Percentiles rank a stretch among this genome's conserved stretches.
Conservation (phyloP, 371 early-diverging fungal species). For the Mortierella sp. region DNA sequence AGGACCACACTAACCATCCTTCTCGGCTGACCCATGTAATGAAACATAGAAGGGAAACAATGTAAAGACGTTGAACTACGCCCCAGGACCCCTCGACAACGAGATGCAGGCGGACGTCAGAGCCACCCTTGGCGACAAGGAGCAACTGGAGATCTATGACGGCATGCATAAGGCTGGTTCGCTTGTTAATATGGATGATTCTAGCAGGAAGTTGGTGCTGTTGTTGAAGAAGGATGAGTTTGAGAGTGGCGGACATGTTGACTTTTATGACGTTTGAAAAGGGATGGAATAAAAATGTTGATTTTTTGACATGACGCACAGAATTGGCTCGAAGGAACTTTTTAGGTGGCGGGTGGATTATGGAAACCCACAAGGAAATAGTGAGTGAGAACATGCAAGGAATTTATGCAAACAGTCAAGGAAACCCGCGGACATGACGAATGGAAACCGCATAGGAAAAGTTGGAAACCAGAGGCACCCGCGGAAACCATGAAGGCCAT, state of each 20-base stretch:
- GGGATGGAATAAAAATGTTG: not conserved
- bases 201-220: constrained; percentile 73
- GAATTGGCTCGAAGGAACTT: too few relatives aligned
- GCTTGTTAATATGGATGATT: constrained; percentile 80
- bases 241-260: constrained; percentile 85
- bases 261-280: constrained; percentile 76
- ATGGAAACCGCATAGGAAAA: too few relatives aligned
- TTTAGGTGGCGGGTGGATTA: too few relatives aligned
- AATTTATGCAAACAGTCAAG: not conserved
- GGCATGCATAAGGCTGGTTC: constrained; percentile 76
- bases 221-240: constrained; percentile 59
- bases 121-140: constrained; percentile 78
- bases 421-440: too few relatives aligned
- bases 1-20: not conserved
- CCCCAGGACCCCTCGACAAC: constrained; percentile 94
- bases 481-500: too few relatives aligned
- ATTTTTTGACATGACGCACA: not conserved
- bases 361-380: too few relatives aligned
- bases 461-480: too few relatives aligned
- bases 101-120: constrained; percentile 89
- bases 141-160: constrained; percentile 71
- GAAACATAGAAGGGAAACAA: constrained; percentile 34
- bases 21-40: not conserved
- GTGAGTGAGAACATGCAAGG: not conserved
- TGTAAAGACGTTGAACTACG: constrained; percentile 85